Evolutionary conservation across 208 protist species (phyloP).

Genomic region (Acanthamoeba healyi): DNA sequence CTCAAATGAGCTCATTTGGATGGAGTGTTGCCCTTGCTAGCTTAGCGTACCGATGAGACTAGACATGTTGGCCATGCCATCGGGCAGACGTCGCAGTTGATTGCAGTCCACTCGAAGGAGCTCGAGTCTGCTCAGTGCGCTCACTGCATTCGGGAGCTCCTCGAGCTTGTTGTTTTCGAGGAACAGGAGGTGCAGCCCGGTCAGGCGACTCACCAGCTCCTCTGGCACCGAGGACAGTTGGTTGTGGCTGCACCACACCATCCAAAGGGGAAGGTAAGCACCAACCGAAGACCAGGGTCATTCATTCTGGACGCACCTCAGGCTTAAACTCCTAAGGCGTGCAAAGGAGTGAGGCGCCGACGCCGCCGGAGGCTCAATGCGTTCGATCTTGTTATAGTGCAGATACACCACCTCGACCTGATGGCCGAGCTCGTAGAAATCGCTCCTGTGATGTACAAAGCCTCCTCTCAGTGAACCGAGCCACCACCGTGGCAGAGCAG

Average conservation of each 20-base stretch:
- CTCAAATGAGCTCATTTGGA: too few relatives aligned
- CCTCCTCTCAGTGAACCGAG: too few relatives aligned
- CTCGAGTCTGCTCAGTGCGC: background rate
- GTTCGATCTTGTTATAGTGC: slow-evolving; percentile 3
- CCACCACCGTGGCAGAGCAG: too few relatives aligned
- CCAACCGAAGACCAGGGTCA: too few relatives aligned
- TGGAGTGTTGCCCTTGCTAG: too few relatives aligned
- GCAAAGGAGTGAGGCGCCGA: background rate
- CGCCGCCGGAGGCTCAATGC: background rate
- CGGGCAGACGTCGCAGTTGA: background rate
- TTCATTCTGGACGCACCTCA: too few relatives aligned
- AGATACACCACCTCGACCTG: slow-evolving; percentile 5
- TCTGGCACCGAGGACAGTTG: background rate
- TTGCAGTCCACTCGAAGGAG: slow-evolving; percentile 42
- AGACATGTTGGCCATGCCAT: background rate
- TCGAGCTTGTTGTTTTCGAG: slow-evolving; percentile 21
- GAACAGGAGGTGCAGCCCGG: background rate
- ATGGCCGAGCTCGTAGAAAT: background rate
- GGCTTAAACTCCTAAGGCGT: background rate
- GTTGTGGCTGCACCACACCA: background rate
- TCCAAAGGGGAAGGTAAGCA: background rate
- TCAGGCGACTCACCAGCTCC: background rate
- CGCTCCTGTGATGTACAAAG: background rate
- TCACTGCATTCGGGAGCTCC: background rate
- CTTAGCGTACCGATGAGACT: slow-evolving; percentile 1